Evolutionary conservation across 2,329 filamentous ascomycete species (phyloP).

Genomic region (Mariannaea elegans): DNA sequence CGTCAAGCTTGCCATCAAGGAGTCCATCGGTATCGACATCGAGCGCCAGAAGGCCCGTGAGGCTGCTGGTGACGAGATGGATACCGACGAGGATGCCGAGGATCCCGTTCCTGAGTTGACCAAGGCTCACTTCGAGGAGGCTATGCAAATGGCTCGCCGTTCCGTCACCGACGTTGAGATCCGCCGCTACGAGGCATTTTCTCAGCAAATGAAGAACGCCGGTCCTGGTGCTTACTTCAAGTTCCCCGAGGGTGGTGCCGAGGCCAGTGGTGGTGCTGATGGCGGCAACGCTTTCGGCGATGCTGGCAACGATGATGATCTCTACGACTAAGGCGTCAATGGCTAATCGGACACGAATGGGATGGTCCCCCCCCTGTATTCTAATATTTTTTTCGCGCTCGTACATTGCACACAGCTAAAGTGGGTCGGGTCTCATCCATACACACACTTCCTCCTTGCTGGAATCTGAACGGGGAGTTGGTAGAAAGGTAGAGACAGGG

Average conservation of each 20-base stretch:
- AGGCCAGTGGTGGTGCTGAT: slow-evolving; percentile 71
- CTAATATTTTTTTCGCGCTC: slow-evolving; percentile 54
- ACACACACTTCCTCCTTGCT: slow-evolving; percentile 36
- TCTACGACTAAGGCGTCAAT: slow-evolving; percentile 79
- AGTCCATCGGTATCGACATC: slow-evolving; percentile 89
- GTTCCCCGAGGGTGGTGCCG: slow-evolving; percentile 78
- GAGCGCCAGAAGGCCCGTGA: slow-evolving; percentile 90
- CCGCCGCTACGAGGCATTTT: slow-evolving; percentile 96
- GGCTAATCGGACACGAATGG: slow-evolving; percentile 31
- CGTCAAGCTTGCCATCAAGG: slow-evolving; percentile 99
- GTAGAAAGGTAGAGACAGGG: slow-evolving; percentile 45
- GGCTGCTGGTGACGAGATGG: slow-evolving; percentile 83
- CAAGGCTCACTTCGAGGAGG: slow-evolving; percentile 97
- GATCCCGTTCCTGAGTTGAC: slow-evolving; percentile 97
- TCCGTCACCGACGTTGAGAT: slow-evolving; percentile 98
- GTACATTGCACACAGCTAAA: slow-evolving; percentile 39
- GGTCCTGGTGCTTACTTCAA: slow-evolving; percentile 98
- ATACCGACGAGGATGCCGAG: slow-evolving; percentile 74
- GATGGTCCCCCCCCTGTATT: slow-evolving; percentile 53
- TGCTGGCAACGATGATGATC: slow-evolving; percentile 92
- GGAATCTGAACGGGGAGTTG: slow-evolving; percentile 47
- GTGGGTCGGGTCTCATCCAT: slow-evolving; percentile 35
- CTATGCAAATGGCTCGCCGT: slow-evolving; percentile 92
- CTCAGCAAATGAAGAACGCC: slow-evolving; percentile 98
- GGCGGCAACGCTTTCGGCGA: slow-evolving; percentile 77